These are phyloP conservation scores for Xylaria sp. DNA, from an alignment of 2,329 filamentous ascomycete genomes.

Conservation along the genomic window DNA sequence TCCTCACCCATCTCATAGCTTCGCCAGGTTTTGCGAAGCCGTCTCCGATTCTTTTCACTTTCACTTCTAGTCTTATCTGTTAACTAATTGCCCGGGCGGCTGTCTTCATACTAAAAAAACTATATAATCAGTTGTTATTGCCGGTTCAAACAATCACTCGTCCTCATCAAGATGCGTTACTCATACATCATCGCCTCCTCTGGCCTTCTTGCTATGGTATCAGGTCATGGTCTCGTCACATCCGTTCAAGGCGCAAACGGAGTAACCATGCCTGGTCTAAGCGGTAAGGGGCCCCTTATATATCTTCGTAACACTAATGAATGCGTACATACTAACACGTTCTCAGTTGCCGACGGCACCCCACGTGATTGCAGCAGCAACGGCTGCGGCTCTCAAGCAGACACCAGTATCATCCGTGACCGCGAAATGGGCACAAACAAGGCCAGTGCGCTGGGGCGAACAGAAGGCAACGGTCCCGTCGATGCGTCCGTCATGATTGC, in stretches of 20 bases:
- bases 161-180: constrained; percentile 45
- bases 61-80: constrained; percentile 28
- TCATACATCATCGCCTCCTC: constrained; percentile 41
- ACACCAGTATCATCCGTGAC: constrained; percentile 75
- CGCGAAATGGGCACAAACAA: constrained; percentile 64
- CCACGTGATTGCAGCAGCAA: constrained; percentile 73
- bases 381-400: constrained; percentile 71
- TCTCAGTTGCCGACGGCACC: constrained; percentile 68
- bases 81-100: constrained; percentile 45
- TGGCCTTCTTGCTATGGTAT: constrained; percentile 44
- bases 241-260: constrained; percentile 48
- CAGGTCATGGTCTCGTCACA: constrained; percentile 47
- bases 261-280: constrained; percentile 48
- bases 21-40: constrained; percentile 36
- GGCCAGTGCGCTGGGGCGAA: constrained; percentile 71
- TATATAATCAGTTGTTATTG: constrained; percentile 14
- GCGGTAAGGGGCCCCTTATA: constrained; percentile 33
- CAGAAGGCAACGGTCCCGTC: constrained; percentile 67
- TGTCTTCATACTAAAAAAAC: constrained; percentile 18
- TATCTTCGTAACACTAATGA: not conserved
- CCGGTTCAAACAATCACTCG: constrained; percentile 2
- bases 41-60: constrained; percentile 23
- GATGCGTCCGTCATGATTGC: constrained; percentile 64
- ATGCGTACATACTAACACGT: constrained; percentile 10
- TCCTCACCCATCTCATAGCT: constrained; percentile 22